phyloP scores from a whole-genome alignment of 140 eudicot species.

The Flaveria floridana region DNA sequence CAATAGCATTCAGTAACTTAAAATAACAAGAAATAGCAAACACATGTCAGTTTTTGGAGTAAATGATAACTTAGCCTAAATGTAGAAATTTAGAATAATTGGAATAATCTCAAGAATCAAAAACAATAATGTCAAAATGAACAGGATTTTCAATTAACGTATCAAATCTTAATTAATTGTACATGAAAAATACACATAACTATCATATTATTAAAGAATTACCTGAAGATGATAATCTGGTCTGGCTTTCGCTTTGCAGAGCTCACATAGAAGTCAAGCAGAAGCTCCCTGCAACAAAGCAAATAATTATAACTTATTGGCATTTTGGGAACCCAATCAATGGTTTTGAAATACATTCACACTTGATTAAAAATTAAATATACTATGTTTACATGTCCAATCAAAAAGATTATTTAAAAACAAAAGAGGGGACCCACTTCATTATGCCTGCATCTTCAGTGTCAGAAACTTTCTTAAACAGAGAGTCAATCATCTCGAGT shows the following conservation, averaged over 20 bases:
- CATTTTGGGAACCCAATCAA: neutral
- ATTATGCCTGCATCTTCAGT: slow-evolving; percentile 70
- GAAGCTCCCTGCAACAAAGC: slow-evolving; percentile 48
- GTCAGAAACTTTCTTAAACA: slow-evolving; percentile 59
- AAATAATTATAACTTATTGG: neutral
- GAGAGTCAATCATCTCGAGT: slow-evolving; percentile 68
- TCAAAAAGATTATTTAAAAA: neutral
- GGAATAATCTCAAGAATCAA: neutral
- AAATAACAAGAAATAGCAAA: neutral
- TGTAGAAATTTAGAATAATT: too few species aligned
- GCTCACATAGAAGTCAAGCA: slow-evolving; percentile 63
- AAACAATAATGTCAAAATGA: neutral
- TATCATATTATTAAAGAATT: neutral
- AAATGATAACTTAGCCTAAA: neutral
- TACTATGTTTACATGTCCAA: too few species aligned
- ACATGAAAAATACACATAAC: neutral
- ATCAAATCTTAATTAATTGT: neutral
- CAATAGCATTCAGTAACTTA: neutral
- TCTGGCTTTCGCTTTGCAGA: slow-evolving; percentile 66
- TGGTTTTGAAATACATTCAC: neutral
- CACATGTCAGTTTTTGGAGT: neutral
- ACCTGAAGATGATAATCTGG: slow-evolving; percentile 77
- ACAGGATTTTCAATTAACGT: neutral
- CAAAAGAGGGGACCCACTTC: slow-evolving; percentile 34
- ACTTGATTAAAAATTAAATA: neutral